A percentile compares a stretch with the other conserved stretches of the same genome.
These are phyloP conservation scores for Biscogniauxia marginata DNA, from an alignment of 2,329 filamentous ascomycete species.

Conservation along the genomic window DNA sequence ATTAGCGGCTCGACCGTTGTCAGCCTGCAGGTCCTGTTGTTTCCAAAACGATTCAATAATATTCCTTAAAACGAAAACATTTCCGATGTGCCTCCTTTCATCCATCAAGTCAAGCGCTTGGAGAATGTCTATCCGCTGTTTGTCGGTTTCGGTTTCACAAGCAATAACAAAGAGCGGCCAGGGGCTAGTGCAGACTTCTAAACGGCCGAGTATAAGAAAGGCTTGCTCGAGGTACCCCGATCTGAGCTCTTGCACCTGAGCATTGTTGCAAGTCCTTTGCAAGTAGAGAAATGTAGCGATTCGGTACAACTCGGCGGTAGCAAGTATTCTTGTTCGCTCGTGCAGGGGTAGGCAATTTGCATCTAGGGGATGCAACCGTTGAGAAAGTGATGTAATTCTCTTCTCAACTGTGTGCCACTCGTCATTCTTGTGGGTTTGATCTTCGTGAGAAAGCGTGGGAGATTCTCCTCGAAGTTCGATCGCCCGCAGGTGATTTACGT, in stretches of 20 bases:
- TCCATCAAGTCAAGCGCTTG: conserved; percentile 42
- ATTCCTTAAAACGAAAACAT: conserved; percentile 42
- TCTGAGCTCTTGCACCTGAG: conserved; percentile 26
- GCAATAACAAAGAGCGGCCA: conserved; percentile 50
- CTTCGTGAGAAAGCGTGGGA: conserved; percentile 25
- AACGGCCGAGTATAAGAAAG: conserved; percentile 35
- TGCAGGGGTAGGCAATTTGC: conserved; percentile 29
- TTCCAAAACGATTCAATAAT: conserved; percentile 48
- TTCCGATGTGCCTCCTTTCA: conserved; percentile 42
- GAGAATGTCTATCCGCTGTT: conserved; percentile 41
- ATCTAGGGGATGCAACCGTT: conserved; percentile 30
- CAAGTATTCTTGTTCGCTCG: conserved; percentile 32
- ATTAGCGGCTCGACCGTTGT: conserved; percentile 27
- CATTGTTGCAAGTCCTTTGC: conserved; percentile 28
- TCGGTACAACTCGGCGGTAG: conserved; percentile 51
- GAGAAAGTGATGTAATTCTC: conserved; percentile 26
- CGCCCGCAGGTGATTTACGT: conserved; percentile 37
- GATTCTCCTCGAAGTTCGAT: conserved; percentile 30
- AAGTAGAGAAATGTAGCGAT: conserved; percentile 46
- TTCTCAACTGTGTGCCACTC: conserved; percentile 28
- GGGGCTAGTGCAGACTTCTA: conserved; percentile 45
- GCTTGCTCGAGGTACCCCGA: conserved; percentile 34
- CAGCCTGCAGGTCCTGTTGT: conserved; percentile 40
- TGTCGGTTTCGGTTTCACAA: conserved; percentile 42
- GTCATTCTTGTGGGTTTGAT: conserved; percentile 27